phyloP scores from a whole-genome alignment of 345 rosid genomes.

The Anacardium occidentale region DNA sequence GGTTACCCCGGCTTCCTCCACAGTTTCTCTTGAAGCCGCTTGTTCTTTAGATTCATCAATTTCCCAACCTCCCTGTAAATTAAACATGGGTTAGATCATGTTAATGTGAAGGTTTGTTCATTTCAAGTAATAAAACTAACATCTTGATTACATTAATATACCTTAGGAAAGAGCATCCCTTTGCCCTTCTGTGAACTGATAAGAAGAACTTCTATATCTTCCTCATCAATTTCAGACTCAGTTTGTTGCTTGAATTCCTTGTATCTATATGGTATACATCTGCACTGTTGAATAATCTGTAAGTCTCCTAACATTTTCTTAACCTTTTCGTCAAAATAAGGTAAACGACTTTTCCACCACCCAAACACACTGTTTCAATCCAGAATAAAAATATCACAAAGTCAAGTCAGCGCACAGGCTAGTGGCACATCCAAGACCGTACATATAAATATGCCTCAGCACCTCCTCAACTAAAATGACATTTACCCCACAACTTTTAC shows the following conservation, averaged over 20 bases:
- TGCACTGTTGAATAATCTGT: conserved; percentile 19
- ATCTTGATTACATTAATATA: conserved; percentile 7
- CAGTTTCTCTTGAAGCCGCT: conserved; percentile 56
- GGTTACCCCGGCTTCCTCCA: conserved; percentile 61
- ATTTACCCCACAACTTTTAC: too few species aligned
- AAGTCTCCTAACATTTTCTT: background rate
- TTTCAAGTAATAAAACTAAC: too few species aligned
- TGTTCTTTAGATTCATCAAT: conserved; percentile 46
- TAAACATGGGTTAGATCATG: background rate
- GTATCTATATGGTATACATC: conserved; percentile 61
- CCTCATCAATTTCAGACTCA: conserved; percentile 24
- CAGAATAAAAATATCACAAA: background rate
- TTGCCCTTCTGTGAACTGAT: conserved; percentile 62
- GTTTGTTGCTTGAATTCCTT: conserved; percentile 8
- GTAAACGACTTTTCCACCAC: background rate
- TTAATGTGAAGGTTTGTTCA: too few species aligned
- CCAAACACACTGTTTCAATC: background rate
- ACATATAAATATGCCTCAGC: background rate
- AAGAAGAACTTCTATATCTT: conserved; percentile 47
- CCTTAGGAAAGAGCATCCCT: conserved; percentile 57
- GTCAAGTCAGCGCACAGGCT: background rate
- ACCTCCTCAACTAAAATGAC: too few species aligned
- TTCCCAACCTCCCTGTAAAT: conserved; percentile 66
- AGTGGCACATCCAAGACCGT: background rate
- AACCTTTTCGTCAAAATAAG: background rate